Base-by-base conservation (phyloP, 2,329 filamentous ascomycete species). In the Penicillium sp. region DNA sequence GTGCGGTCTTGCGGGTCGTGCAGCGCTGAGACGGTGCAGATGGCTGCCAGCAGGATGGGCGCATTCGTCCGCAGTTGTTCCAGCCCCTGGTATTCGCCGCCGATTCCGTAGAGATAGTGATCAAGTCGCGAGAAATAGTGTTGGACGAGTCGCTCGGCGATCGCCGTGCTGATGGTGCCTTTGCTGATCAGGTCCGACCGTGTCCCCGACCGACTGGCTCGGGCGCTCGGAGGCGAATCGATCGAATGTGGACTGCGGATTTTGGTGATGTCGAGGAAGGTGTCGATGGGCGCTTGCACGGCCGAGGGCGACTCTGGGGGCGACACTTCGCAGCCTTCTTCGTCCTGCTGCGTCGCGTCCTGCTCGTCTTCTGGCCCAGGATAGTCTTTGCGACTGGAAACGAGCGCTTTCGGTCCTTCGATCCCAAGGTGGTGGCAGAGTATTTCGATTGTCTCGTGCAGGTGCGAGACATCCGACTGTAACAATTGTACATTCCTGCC, bases 1-100 rank as follows among this genome's bases (percentile, higher is more conserved):
- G 69, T 58, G 7, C 72, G 67, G 7, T 68, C 68, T 5, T 71
- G 68, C 0, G 73, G 67, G n/a, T 80, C 76, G 61, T 83, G 82
- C n/a, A 83, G 71, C 0, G 81, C 80, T 5, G 81, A 78, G 3
- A 83, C 80, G 2, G 81, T 78, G 56, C 80, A 79, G 53, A 83
- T 78, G 9, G 77, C 77, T 15, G 79, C 79, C 2, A 81, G 79
- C 15, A 83, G 66, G 3, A 79, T 73, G 0, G 80, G 75, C 0
- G 80, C 82, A 7, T 74, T 74, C 15, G 71, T 74, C 29, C 80
- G 75, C 29, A 83, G 66, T 29, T 71, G 72, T 19, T 78, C 73
- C 5, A 82, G 64, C 50, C 76, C 74, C 21, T 71, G 73, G 60
- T 81, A 80, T 26, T 75, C 56, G 73, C 30, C 76, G 71, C 78